Evolutionary conservation across 345 rosid species (phyloP).

Genomic region (Aegle marmelos): DNA sequence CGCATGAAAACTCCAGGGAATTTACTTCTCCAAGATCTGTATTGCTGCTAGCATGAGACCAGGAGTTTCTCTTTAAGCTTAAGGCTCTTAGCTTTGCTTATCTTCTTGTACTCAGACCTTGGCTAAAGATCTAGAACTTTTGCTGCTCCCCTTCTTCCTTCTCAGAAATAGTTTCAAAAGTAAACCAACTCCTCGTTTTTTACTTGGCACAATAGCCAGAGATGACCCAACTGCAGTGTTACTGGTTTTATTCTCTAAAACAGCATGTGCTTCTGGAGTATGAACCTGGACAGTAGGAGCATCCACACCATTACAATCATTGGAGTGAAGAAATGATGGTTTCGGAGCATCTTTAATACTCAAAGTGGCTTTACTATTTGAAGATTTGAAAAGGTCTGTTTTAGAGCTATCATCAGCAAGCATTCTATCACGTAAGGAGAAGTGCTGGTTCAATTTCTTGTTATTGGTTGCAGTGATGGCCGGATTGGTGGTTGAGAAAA

Average conservation of each 20-base stretch:
- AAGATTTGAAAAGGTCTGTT: constrained; percentile 33
- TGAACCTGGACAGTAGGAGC: constrained; percentile 16
- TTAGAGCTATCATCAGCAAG: constrained; percentile 52
- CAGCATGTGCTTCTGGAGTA: constrained; percentile 27
- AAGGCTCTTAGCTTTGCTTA: background rate
- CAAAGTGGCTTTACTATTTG: constrained; percentile 16
- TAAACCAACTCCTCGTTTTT: constrained; percentile 63
- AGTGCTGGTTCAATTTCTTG: constrained; percentile 35
- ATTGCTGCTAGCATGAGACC: background rate
- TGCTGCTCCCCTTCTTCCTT: constrained; percentile 60
- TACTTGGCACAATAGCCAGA: constrained; percentile 44
- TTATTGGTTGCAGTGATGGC: constrained; percentile 21
- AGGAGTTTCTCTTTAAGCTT: background rate
- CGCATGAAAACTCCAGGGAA: background rate
- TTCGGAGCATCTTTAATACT: constrained; percentile 15
- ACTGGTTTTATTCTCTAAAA: constrained; percentile 25
- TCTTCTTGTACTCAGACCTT: constrained; percentile 18
- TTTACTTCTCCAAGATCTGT: background rate
- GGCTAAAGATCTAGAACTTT: constrained; percentile 33
- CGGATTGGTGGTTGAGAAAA: constrained; percentile 25
- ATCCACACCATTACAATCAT: constrained; percentile 18
- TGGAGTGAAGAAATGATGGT: constrained; percentile 13
- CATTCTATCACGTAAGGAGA: constrained; percentile 64
- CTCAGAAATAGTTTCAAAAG: constrained; percentile 62
- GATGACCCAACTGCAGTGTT: constrained; percentile 26